Conservation (phyloP, 805 yeast genomes). For the Suhomyces vadensis region DNA sequence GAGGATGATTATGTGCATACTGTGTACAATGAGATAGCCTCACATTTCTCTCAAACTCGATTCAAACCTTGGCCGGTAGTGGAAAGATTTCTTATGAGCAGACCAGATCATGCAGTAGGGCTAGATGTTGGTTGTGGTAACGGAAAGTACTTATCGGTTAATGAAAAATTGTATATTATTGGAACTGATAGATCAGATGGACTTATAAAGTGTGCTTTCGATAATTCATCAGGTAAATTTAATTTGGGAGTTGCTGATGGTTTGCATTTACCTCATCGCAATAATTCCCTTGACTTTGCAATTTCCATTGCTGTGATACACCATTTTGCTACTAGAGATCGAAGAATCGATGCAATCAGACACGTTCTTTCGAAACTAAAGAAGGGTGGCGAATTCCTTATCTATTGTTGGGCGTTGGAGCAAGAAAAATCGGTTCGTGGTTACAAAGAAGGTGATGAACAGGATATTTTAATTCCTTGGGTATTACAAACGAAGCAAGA, state of each 20-base stretch:
- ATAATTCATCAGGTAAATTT: constrained; percentile 34
- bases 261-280: constrained; percentile 46
- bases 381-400: constrained; percentile 65
- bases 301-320: constrained; percentile 95
- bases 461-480: constrained; percentile 96
- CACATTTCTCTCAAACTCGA: constrained; percentile 90
- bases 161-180: constrained; percentile 63
- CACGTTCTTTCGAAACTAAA: constrained; percentile 64
- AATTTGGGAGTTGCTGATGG: constrained; percentile 85
- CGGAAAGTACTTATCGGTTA: constrained; percentile 83
- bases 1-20: constrained; percentile 83
- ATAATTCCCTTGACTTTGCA: constrained; percentile 69
- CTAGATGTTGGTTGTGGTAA: constrained; percentile 97
- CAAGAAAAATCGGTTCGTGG: constrained; percentile 88
- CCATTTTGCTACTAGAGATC: constrained; percentile 82
- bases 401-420: constrained; percentile 97
- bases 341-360: constrained; percentile 73
- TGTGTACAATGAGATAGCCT: constrained; percentile 91
- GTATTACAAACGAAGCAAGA: constrained; percentile 58
- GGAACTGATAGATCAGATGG: constrained; percentile 80
- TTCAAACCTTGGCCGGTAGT: constrained; percentile 99
- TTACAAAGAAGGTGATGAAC: constrained; percentile 87
- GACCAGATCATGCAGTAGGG: constrained; percentile 63
- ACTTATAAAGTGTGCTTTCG: constrained; percentile 61
- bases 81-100: constrained; percentile 57